These are phyloP conservation scores for Alternaria metachromatica DNA, from an alignment of 2,329 filamentous ascomycete genomes.

Conservation along the genomic window DNA sequence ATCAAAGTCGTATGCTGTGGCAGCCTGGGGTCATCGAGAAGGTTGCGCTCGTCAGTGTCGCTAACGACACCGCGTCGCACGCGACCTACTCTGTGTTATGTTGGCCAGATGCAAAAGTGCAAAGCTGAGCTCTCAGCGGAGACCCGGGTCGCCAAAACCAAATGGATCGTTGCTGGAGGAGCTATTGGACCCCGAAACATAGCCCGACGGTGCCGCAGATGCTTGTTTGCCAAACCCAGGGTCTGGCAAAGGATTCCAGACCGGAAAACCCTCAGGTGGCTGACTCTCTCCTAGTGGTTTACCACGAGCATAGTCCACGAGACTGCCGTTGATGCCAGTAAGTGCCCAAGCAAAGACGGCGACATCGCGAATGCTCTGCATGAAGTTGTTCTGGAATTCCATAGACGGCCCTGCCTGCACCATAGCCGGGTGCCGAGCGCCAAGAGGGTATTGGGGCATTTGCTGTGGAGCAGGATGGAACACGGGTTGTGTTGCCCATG, in stretches of 20 bases:
- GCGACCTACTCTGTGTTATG: not conserved
- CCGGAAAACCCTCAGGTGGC: constrained; percentile 65
- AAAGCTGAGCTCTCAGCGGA: constrained; percentile 25
- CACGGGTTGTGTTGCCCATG: constrained; percentile 76
- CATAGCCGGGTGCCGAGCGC: constrained; percentile 48
- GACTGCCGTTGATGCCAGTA: constrained; percentile 77
- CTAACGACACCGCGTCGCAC: not conserved
- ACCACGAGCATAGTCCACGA: constrained; percentile 70
- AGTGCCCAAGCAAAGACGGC: constrained; percentile 89
- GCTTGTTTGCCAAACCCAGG: constrained; percentile 24
- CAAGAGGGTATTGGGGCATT: constrained; percentile 43
- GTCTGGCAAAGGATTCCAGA: constrained; percentile 57
- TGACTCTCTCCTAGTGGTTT: constrained; percentile 68
- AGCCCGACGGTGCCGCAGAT: constrained; percentile 44
- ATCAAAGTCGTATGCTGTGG: constrained; percentile 8
- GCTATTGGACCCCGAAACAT: constrained; percentile 42
- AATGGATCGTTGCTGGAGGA: constrained; percentile 43
- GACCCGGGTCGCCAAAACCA: constrained; percentile 47
- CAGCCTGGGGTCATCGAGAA: not conserved
- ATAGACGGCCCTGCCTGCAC: constrained; percentile 57
- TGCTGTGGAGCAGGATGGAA: constrained; percentile 51
- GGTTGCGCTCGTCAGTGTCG: not conserved
- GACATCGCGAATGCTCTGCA: constrained; percentile 82
- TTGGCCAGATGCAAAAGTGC: not conserved
- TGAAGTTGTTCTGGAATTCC: constrained; percentile 63